Evolutionary conservation across 1,139 yeast genomes (phyloP), one percentile per base, ranked within the genome.

Genomic region (Blastobotrys arbuscula): DNA sequence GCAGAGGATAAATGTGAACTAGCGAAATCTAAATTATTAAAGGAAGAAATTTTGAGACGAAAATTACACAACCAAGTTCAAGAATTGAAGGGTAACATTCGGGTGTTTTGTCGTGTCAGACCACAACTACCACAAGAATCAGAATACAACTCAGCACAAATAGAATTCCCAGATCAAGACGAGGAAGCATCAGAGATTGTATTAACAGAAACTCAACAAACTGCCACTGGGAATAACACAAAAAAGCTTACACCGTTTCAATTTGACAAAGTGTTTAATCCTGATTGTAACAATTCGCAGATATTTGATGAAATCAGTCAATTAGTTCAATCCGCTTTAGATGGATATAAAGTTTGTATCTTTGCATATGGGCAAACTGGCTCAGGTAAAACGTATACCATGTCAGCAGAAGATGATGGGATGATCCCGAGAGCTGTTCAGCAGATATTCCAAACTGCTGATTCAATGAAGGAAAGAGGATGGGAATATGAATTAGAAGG

Each of bases 301-400:
- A 78, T 94, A 0, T 92, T 89, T 66, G 84, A 79, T 38, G 98
- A 92, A 59, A 78, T 90, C 1, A 82, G 95, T 0, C 96, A 90
- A 63, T 68, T 90, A 28, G 83, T 92, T 1, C 97, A 89, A 64
- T 84, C 95, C 49, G 86, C 95, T 0, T 66, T 92, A 28, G 96
- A 92, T 68, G 98, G 98, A 0, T 82, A 74, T 61, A 89, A 89
- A 59, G 96, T 88, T 3, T 89, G 97, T 64, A 89, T 92, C 1
- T 89, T 92, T 70, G 96, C 98, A 0, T 92, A 92, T 66, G 98
- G 98, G 0, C 98, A 92, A 67, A 92, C 98, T 0, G 97, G 98
- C 0, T 89, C 97, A 0, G 98, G 98, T 3, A 92, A 92, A 63
- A 90, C 97, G 0, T 83, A 70, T 63, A 92, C 98, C 0, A 92